Evolutionary conservation across 805 yeast species (phyloP), one percentile per base, ranked within the genome.

Genomic region (Starmera dryadoides): DNA sequence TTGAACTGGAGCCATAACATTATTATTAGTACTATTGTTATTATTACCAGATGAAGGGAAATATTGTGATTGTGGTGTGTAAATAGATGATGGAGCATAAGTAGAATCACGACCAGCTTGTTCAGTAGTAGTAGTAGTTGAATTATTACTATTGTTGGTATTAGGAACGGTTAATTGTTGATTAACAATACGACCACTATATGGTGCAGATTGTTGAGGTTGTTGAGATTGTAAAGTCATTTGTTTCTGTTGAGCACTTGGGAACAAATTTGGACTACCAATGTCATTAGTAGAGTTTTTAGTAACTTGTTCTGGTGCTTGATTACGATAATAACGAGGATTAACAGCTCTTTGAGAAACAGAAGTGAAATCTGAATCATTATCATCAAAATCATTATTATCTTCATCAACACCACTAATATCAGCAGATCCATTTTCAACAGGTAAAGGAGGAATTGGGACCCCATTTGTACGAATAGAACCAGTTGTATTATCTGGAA

Each of bases 331-430:
- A 47, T 75, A 78, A 21, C 64, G 60, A 15, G 83, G 85, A 50
- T 83, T 83, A 14, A 77, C 69, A 21, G 80, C 88, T 55, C 91
- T 67, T 59, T 83, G 91, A 7, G 89, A 81, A 2, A 84, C 85
- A 38, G 87, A 79, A 2, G 93, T 83, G 58, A 84, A 81, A 51
- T 80, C 81, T 1, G 91, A 82, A 35, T 49, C 55, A 15, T 20
- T 29, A n/a, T 29, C 31, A 22, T 8, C 7, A 22, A 22, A 22
- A 7, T 22, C 25, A 22, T 22, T 10, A 10, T 22, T 22, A 8
- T 22, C 25, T 7, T 22, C 25, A 10, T 22, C 25, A 8, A 22
- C 10, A 22, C n/a, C n/a, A n/a, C n/a, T n/a, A n/a, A n/a, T n/a
- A n/a, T n/a, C n/a, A n/a, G n/a, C n/a, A 25, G 16, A 29, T 29